Evolutionary conservation across 1,139 yeast species (phyloP), one percentile per base, ranked within the genome.

Genomic region (Magnusiomyces tetraspermus): DNA sequence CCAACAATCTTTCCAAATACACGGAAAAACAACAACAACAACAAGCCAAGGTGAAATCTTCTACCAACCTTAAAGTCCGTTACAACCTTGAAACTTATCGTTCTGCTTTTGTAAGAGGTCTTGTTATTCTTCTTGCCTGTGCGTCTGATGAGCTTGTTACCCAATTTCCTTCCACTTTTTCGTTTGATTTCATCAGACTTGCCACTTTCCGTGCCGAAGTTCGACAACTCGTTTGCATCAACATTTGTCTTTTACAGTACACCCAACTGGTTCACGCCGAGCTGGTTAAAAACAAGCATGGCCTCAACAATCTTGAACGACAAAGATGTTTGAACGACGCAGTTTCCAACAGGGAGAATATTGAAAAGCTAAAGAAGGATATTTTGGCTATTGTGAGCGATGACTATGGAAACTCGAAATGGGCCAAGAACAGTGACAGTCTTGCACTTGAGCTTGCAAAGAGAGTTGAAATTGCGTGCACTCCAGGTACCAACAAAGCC

Each of bases 111-210:
- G 72, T 78, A 33, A 67, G 74, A 26, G 76, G 82, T 11, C 73
- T 82, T 46, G 74, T 84, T 55, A 80, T 81, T 61, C 71, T 86
- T 50, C 71, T 86, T 51, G 79, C 88, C 2, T 86, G 95, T 65
- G 79, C 94, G 36, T 80, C 82, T 62, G 52, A 50, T 4, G 84
- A 58, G 36, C 61, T 58, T 41, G 58, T 86, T 87, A 76, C 81
- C 43, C 94, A 85, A 63, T 88, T 86, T 66, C 97, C 97, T 44
- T 80, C 86, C 3, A 81, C 95, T 1, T 74, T 88, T 61, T 83
- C 89, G 13, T 88, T 88, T 69, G 97, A 88, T 69, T 90, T 84
- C 63, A 80, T 94, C 2, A 75, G 96, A 57, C 72, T 88, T 57
- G 82, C 87, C 15, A 74, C 85, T 46, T 71, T 88, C 55, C 76